Evolutionary conservation across 306 rosid species (phyloP).

Genomic region (Malus asiatica): DNA sequence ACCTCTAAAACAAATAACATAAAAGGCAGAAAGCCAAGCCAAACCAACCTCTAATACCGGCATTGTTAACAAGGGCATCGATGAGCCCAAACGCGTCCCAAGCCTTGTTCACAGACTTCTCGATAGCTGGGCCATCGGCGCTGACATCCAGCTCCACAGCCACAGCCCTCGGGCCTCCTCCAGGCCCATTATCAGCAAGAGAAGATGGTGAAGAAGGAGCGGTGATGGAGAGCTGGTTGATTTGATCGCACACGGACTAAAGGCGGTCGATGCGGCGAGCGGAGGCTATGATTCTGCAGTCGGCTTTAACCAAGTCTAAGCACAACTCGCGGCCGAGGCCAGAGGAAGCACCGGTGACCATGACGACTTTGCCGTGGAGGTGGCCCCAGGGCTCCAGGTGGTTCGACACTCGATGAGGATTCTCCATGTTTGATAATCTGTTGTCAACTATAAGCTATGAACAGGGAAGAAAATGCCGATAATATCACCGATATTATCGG

Average conservation of each 20-base stretch:
- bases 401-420: neutral
- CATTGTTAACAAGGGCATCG: slow-evolving; percentile 68
- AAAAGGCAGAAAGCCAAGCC: no score
- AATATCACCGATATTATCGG: no score
- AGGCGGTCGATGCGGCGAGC: slow-evolving; percentile 71
- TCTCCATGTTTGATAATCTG: slow-evolving; percentile 24
- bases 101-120: slow-evolving; percentile 48
- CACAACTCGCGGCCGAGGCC: slow-evolving; percentile 71
- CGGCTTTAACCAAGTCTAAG: slow-evolving; percentile 58
- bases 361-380: slow-evolving; percentile 58
- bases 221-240: slow-evolving; percentile 20
- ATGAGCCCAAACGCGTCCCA: slow-evolving; percentile 73
- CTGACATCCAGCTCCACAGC: slow-evolving; percentile 60
- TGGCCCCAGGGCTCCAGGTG: slow-evolving; percentile 48
- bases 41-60: slow-evolving; percentile 64
- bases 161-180: slow-evolving; percentile 26
- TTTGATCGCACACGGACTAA: slow-evolving; percentile 47
- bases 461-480: no score
- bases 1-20: no score
- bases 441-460: no score
- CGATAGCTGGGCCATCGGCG: slow-evolving; percentile 42
- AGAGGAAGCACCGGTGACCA: slow-evolving; percentile 90
- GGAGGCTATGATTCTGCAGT: slow-evolving; percentile 50
- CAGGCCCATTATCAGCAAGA: neutral
- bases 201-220: slow-evolving; percentile 3